A percentile compares a stretch with the other conserved stretches of the same genome.
Evolutionary conservation across 1,284 basidiomycete species (phyloP).

Genomic region (Phlebopus sp.): DNA sequence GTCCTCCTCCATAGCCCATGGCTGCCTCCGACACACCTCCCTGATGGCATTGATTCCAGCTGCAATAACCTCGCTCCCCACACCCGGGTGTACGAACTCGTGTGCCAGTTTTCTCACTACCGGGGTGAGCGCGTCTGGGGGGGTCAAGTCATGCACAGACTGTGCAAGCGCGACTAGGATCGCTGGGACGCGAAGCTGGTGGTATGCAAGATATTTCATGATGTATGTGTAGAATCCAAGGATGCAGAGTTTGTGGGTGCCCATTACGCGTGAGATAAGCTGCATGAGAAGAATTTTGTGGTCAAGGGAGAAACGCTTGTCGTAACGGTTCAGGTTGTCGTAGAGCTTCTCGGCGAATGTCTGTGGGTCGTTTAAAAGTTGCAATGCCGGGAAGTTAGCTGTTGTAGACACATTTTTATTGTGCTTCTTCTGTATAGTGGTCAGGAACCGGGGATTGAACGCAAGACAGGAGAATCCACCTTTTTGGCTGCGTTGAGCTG

Average conservation of each 20-base stretch:
- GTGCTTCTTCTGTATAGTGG: conserved; percentile 56
- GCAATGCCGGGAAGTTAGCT: conserved; percentile 90
- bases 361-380: conserved; percentile 94
- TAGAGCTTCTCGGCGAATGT: conserved; percentile 95
- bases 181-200: conserved; percentile 91
- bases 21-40: conserved; percentile 91
- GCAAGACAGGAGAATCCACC: conserved; percentile 31
- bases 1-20: conserved; percentile 96
- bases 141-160: conserved; percentile 93
- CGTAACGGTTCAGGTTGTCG: conserved; percentile 81
- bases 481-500: conserved; percentile 69
- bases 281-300: conserved; percentile 99
- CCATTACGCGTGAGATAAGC: conserved; percentile 94
- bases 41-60: conserved; percentile 95
- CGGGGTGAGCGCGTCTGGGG: conserved; percentile 89
- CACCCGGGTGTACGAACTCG: conserved; percentile 97
- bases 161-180: conserved; percentile 96
- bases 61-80: conserved; percentile 92
- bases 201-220: conserved; percentile 90
- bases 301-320: conserved; percentile 92
- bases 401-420: conserved; percentile 43
- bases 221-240: conserved; percentile 98
- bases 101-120: conserved; percentile 90
- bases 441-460: conserved; percentile 37
- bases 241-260: conserved; percentile 89